Percentiles rank a stretch among this genome's conserved stretches.
These are phyloP conservation scores for Corymbia citriodora DNA, from an alignment of 441 rosid genomes.

Conservation along the genomic window DNA sequence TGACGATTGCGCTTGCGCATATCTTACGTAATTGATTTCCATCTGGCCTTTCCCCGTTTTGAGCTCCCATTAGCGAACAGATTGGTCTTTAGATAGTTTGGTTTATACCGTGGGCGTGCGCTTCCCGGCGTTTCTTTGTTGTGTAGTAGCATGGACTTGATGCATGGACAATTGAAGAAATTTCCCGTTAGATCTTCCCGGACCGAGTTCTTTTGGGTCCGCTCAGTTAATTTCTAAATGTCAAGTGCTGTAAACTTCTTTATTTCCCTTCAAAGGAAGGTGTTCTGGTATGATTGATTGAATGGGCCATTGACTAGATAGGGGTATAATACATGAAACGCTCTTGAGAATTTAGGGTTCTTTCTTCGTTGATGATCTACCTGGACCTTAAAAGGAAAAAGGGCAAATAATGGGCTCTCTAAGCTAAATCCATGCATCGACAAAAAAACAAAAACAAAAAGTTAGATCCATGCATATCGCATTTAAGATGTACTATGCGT, in stretches of 20 bases:
- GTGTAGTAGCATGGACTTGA: background rate
- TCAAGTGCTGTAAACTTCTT: background rate
- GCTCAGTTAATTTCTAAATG: background rate
- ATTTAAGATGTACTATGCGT: background rate
- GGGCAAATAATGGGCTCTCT: background rate
- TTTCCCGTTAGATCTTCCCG: background rate
- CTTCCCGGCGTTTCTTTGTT: background rate
- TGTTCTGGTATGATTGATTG: background rate
- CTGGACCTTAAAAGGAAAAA: background rate
- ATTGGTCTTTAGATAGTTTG: background rate
- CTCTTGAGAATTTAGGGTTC: background rate
- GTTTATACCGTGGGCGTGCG: background rate
- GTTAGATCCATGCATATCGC: background rate
- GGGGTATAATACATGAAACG: background rate
- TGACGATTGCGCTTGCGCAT: background rate
- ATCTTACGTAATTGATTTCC: background rate
- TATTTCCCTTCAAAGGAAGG: background rate
- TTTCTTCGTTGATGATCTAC: background rate
- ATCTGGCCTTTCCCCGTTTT: background rate
- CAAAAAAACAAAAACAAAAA: too few species aligned
- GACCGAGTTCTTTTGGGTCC: background rate
- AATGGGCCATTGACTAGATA: background rate
- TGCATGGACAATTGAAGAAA: background rate
- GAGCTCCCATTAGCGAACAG: background rate
- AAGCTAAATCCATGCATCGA: background rate